Percentiles rank a stretch among this genome's conserved stretches.
Evolutionary conservation across 345 rosid genomes (phyloP).

Genomic region (Arabis hirsuta): DNA sequence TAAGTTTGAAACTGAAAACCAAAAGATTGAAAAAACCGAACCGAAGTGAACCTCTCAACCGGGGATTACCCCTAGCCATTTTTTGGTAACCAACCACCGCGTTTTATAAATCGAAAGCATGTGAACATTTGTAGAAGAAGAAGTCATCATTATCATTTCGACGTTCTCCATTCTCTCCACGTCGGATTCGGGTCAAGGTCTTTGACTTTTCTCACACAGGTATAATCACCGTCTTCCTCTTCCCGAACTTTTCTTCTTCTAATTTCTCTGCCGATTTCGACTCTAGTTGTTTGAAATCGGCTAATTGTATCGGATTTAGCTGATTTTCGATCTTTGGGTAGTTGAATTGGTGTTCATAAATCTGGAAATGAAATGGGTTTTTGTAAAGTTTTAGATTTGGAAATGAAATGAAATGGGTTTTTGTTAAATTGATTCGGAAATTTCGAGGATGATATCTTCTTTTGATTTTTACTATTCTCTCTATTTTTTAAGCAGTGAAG

Average conservation of each 20-base stretch:
- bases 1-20: too few species aligned
- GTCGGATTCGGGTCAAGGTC: neutral
- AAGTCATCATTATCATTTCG: slow-evolving; percentile 1
- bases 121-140: slow-evolving; percentile 19
- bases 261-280: neutral
- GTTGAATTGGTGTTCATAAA: neutral
- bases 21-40: too few species aligned
- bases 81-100: slow-evolving; percentile 21
- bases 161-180: slow-evolving; percentile 23
- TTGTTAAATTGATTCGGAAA: too few species aligned
- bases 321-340: slow-evolving; percentile 1
- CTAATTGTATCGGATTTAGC: neutral
- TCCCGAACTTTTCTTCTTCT: neutral
- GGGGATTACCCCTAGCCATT: too few species aligned
- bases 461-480: too few species aligned
- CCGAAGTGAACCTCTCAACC: too few species aligned
- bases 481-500: slow-evolving; percentile 41
- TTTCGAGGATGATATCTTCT: neutral
- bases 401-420: neutral
- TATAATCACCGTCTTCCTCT: slow-evolving; percentile 25
- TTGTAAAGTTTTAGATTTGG: slow-evolving; percentile 1
- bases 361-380: neutral
- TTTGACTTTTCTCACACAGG: slow-evolving; percentile 29
- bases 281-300: neutral
- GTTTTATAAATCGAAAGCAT: neutral